A percentile compares a stretch with the other conserved stretches of the same genome.
Conservation (phyloP, 352 stramenopile species). For the Phytopythium montanum region DNA sequence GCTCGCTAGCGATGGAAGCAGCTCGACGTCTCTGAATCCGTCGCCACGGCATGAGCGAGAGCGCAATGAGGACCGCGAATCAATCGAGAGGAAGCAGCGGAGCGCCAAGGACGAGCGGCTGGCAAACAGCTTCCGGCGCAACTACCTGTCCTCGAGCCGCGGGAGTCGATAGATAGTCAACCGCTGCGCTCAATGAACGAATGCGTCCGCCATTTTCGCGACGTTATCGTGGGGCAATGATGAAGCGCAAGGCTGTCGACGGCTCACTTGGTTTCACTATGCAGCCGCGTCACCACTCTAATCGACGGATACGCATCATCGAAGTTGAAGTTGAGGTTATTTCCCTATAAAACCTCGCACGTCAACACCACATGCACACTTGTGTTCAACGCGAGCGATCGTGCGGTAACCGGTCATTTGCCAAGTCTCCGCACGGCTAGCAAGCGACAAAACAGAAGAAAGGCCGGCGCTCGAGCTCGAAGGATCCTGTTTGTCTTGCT, state of each 20-base stretch:
- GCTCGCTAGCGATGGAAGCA: background rate
- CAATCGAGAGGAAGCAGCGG: background rate
- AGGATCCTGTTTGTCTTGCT: background rate
- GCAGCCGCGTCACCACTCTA: constrained; percentile 10
- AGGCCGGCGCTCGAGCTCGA: background rate
- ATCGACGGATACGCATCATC: constrained; percentile 8
- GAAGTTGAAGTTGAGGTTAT: constrained; percentile 39
- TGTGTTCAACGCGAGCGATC: background rate
- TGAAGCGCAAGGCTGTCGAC: background rate
- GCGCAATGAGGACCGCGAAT: background rate
- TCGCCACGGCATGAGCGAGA: background rate
- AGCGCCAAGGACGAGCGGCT: background rate
- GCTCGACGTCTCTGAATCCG: background rate
- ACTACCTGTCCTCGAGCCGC: constrained; percentile 1
- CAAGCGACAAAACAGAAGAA: background rate
- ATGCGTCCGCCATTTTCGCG: constrained; percentile 1
- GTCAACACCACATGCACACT: constrained; percentile 1
- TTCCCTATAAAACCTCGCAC: constrained; percentile 13
- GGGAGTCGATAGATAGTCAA: background rate
- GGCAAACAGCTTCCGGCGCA: constrained; percentile 3
- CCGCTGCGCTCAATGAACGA: background rate
- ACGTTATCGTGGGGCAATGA: background rate
- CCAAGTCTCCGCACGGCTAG: background rate
- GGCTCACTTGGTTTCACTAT: constrained; percentile 6
- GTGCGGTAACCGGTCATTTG: background rate